Evolutionary conservation across 2,329 filamentous ascomycete species (phyloP).

Genomic region (Colletotrichum sidae): DNA sequence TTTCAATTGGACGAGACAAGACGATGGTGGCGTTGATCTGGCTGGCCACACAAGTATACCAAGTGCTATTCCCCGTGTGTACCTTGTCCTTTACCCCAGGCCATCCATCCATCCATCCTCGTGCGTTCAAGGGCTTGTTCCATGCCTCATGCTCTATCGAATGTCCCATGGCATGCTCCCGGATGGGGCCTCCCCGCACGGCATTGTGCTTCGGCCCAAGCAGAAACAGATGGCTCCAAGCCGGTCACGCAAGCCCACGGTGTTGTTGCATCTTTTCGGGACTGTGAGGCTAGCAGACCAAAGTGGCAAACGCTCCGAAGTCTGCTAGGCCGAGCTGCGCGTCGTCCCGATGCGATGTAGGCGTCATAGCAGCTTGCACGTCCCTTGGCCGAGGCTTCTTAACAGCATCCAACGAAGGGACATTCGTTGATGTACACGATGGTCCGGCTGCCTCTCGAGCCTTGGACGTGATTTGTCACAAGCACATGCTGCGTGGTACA

Average conservation of each 20-base stretch:
- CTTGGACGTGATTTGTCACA: no score
- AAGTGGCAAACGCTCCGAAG: constrained; percentile 11
- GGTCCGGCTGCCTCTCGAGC: background rate
- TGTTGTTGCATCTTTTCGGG: constrained; percentile 32
- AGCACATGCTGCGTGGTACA: no score
- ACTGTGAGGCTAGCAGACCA: constrained; percentile 24
- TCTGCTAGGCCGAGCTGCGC: constrained; percentile 7
- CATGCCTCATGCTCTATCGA: no score
- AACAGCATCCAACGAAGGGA: constrained; percentile 3
- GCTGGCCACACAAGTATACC: background rate
- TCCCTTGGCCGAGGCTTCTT: constrained; percentile 1
- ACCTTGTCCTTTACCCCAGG: constrained; percentile 7
- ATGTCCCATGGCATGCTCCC: no score
- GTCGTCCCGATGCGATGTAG: constrained; percentile 10
- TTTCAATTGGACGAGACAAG: constrained; percentile 22
- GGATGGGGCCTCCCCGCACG: constrained; percentile 31
- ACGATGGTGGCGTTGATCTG: constrained; percentile 8
- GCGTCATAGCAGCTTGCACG: constrained; percentile 26
- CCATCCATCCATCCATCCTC: background rate
- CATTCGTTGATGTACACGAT: background rate
- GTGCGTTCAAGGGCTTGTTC: no score
- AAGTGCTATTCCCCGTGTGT: no score
- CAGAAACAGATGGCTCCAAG: constrained; percentile 16
- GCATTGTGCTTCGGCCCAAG: constrained; percentile 20
- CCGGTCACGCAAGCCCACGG: constrained; percentile 34